Percentiles rank a stretch among this genome's conserved stretches.
Conservation (phyloP, 2,329 filamentous ascomycete genomes). For the Didymella pomorum region DNA sequence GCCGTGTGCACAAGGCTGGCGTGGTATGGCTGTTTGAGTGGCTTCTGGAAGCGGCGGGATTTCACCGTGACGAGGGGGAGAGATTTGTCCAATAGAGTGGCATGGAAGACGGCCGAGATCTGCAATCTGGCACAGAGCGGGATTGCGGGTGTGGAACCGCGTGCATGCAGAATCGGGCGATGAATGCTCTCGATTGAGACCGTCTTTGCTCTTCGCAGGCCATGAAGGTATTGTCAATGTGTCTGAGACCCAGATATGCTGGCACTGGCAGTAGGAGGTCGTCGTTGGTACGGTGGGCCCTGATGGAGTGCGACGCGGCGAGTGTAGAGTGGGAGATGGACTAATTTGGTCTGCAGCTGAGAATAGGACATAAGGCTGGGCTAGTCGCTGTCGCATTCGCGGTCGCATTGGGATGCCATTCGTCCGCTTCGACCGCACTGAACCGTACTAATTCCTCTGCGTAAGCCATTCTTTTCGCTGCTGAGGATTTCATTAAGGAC, state of each 20-base stretch:
- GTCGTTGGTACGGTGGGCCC: not conserved
- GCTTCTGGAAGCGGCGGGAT: not conserved
- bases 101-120: not conserved
- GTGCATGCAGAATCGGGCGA: not conserved
- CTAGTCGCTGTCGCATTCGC: not conserved
- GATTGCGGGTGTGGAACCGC: not conserved
- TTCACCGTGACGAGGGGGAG: not conserved
- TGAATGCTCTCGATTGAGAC: not conserved
- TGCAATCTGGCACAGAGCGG: not conserved
- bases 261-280: not conserved
- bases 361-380: not conserved
- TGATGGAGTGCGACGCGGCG: not conserved
- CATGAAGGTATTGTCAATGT: not conserved
- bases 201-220: not conserved
- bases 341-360: not conserved
- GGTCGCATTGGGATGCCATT: not conserved
- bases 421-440: not conserved
- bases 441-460: not conserved
- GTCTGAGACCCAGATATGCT: not conserved
- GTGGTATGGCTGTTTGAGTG: too few species aligned
- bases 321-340: not conserved
- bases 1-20: not conserved
- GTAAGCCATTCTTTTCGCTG: not conserved
- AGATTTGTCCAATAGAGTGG: not conserved
- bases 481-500: too few species aligned